Evolutionary conservation across 192 early-diverging fungal species (phyloP).

Genomic region (Coemansia nantahalensis): DNA sequence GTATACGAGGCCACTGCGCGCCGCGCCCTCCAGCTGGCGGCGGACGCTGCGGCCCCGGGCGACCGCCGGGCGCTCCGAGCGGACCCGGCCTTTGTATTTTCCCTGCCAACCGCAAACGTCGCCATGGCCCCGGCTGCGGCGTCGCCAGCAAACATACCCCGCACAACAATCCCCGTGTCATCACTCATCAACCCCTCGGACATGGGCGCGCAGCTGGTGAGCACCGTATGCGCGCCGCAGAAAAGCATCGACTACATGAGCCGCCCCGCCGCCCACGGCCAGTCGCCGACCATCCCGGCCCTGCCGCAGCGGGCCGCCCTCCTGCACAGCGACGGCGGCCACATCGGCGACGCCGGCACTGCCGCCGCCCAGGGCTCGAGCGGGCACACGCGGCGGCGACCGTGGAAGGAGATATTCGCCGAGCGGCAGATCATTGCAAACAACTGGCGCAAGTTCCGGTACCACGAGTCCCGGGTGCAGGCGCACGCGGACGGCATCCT

Average conservation of each 20-base stretch:
- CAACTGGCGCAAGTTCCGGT: conserved; percentile 90
- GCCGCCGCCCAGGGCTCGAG: conserved; percentile 18
- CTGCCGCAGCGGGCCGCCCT: not conserved
- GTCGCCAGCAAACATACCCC: conserved; percentile 2
- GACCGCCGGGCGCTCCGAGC: not conserved
- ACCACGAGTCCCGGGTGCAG: conserved; percentile 57
- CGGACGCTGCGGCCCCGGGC: conserved; percentile 6
- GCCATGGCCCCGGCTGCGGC: conserved; percentile 11
- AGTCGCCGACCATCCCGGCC: not conserved
- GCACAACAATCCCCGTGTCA: conserved; percentile 39
- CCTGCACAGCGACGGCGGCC: conserved; percentile 1
- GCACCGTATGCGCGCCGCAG: conserved; percentile 49
- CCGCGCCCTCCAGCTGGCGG: conserved; percentile 26
- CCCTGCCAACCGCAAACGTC: conserved; percentile 17
- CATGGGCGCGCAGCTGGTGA: conserved; percentile 33
- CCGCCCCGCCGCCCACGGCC: not conserved
- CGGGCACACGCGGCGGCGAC: conserved; percentile 51
- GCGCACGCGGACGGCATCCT: conserved; percentile 91
- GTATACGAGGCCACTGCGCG: conserved; percentile 53
- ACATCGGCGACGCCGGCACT: conserved; percentile 31
- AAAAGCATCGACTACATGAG: conserved; percentile 35
- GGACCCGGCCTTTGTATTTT: conserved; percentile 16
- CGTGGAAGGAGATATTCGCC: conserved; percentile 95
- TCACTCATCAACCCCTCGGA: conserved; percentile 41
- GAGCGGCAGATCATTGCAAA: conserved; percentile 89